Base-by-base conservation (phyloP, 495 filamentous ascomycete species). In the Xylaria grammica region DNA sequence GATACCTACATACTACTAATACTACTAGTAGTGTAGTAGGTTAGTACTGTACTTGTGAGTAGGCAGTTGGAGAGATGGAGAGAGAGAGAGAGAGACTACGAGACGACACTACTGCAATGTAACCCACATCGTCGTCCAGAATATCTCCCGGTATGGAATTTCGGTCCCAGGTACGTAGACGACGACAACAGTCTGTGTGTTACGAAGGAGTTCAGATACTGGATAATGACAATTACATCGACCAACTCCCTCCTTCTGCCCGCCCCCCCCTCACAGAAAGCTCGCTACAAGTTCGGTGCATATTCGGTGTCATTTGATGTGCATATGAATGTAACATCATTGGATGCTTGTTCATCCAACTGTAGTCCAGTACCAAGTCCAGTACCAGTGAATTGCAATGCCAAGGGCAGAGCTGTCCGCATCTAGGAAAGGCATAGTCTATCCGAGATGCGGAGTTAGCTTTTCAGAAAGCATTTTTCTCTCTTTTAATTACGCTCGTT, bases 221-320 rank as follows among this genome's bases (percentile, higher is more conserved):
- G n/a, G n/a, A n/a, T n/a, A n/a, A n/a, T n/a, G 53, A 27, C 53
- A 56, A 26, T 56, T n/a, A 11, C 17, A 56, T 56, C 27, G 24
- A 56, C 53, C 15, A 60, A n/a, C n/a, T n/a, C n/a, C n/a, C n/a
- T n/a, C n/a, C n/a, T n/a, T n/a, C n/a, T n/a, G n/a, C n/a, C n/a
- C n/a, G n/a, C n/a, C n/a, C 45, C 32, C 58, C 20, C 44, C 30
- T 36, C 42, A 60, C 42, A 49, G 40, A 38, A 51, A 27, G n/a
- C 30, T 38, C 58, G 32, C 46, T 49, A 34, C 44, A 45, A 51
- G 45, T 60, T 60, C 58, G 58, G 58, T 50, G 44, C 45, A 50
- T 60, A 60, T 49, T 60, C 58, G 58, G 58, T 60, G 58, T 26
- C 58, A 60, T 51, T 60, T 51, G 46, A 36, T 49, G 58, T 13